Evolutionary conservation across 805 yeast genomes (phyloP), one percentile per base, ranked within the genome.

Genomic region (Barnettozyma vustinii): DNA sequence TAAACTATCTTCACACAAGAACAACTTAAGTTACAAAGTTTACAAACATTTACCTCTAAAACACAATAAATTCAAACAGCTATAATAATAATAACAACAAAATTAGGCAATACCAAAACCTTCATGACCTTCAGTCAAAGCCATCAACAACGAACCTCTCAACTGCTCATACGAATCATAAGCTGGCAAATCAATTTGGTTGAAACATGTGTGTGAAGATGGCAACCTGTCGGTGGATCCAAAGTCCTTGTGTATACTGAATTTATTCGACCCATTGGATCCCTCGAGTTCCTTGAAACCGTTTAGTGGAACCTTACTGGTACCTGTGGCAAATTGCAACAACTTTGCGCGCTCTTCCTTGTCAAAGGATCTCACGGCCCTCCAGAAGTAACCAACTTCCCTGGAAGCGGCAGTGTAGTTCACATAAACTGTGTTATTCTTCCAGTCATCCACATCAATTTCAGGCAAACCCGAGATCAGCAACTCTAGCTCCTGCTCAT

Each of bases 331-430:
- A 72, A 94, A 94, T 64, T 94, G 99, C 50, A 94, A 71, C 55
- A 94, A 70, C 62, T 90, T 91, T 9, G 99, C 99, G 44, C 96
- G 76, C 63, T 94, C 97, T 64, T 94, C 99, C 16, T 78, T 79
- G 60, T 89, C 97, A 68, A 94, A 94, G 1, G 97, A 87, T 59
- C 89, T 80, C 13, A 94, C 97, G 1, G 97, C 96, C 62, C 97
- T 76, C 99, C 99, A 94, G 69, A 94, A 94, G 87, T 97, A 92
- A 61, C 85, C 90, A 49, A 94, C 83, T 62, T 91, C 97, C 27
- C 87, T 81, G 2, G 96, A 87, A 2, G 87, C 76, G 1, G 91
- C 76, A 0, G 89, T 78, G 64, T 92, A 94, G 62, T 90, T 92
- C 43, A 79, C 84, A 67, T 94, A 85, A 1, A 71, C 74, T 1